Base-by-base conservation (phyloP, 495 filamentous ascomycete species). In the Podospora appendiculata region DNA sequence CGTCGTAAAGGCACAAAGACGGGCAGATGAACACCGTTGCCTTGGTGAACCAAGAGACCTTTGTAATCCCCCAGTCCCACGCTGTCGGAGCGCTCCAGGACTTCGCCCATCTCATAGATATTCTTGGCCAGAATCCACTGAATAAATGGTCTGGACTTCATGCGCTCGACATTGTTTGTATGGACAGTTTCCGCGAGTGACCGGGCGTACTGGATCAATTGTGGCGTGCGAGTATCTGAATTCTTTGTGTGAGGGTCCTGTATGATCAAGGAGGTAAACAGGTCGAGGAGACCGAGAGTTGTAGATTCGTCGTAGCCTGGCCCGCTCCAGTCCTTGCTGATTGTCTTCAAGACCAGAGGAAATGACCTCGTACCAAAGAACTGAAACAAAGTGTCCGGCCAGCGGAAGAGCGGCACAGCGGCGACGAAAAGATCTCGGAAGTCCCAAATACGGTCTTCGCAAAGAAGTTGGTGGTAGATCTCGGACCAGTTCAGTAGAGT, bases 131-230 rank as follows among this genome's bases (percentile, higher is more conserved):
- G 55, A 9, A 63, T 38, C 45, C 46, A 63, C 25, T 52, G 58
- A 17, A 61, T 49, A 38, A 61, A 63, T 0, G 60, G 60, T n/a
- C 55, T 33, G 5, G 49, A 56, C 38, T 33, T 58, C 60, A 61
- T 61, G 1, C 42, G 41, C 19, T 54, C 46, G 3, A 10, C 32
- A n/a, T 60, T 38, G 19, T 54, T 16, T 6, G 16, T 25, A 16
- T 58, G 54, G 33, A 47, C n/a, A 1, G 47, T 48, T 25, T 44
- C 18, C 6, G 51, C 58, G 2, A 60, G 41, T 6, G 32, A 0
- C 6, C n/a, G 47, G 1, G 50, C 48, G 14, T 56, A 25, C 11
- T 57, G 10, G 11, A 57, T 16, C 9, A 62, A 17, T 18, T 58
- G 17, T 4, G 45, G 6, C 4, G 41, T 50, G 6, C 45, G 52